Base-by-base conservation (phyloP, 2,329 filamentous ascomycete species). In the Cordyceps cateniannulata region DNA sequence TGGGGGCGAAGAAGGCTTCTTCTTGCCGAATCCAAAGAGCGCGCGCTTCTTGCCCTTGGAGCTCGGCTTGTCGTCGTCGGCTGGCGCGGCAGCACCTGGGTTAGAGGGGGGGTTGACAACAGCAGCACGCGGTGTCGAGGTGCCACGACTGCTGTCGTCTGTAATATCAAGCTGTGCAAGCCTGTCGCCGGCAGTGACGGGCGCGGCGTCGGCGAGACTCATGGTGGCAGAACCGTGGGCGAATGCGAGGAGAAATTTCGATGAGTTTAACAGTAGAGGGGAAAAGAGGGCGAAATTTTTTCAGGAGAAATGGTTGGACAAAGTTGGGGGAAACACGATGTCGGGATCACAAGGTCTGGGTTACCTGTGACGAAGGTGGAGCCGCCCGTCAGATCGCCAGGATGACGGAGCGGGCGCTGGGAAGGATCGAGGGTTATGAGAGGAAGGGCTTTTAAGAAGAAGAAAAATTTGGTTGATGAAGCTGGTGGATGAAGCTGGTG, bases 1-100 rank as follows among this genome's bases (percentile, higher is more conserved):
- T 8, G 52, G 64, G 53, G 59, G 64, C 63, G 66, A 66, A 38
- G 50, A 67, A 27, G 61, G 76, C 75, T 84, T 86, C 74, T 86
- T 87, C 76, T 83, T 86, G 61, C 82, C 83, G 62, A 87, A 81
- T 5, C 82, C 80, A 71, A 86, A 87, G 29, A 87, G 74, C 62
- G 79, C 78, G 64, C 83, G 77, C 72, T 82, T 86, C 71, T 83
- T 82, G 59, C 79, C 81, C 59, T 69, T 69, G 51, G 40, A 50
- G 50, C 59, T 58, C 51, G 65, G 65, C 59, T 65, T 63, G 42
- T 61, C 63, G 51, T 64, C 65, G 24, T 72, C 75, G 3, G 66
- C 66, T 50, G 63, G 51, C n/a, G 69, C 69, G 27, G 73, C 69
- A 18, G 64, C 60, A 29, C 68, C 66, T 16, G 66, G 35, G 27